Base-by-base conservation (phyloP, 139 green algal species). In the Monoraphidium neglectum region DNA sequence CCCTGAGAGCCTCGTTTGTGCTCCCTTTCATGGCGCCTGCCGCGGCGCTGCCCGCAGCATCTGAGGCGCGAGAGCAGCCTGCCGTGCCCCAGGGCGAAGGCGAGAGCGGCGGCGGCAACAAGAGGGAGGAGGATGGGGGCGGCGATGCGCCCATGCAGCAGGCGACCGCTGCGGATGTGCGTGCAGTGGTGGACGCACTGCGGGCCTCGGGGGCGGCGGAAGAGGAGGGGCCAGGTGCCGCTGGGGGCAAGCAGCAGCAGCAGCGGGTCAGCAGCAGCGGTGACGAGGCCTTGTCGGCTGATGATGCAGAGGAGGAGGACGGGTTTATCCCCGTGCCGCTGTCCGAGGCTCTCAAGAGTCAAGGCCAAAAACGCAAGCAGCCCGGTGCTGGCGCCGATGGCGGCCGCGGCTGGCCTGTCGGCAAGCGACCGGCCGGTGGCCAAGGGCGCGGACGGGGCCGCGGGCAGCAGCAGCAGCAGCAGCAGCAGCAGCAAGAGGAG, bases 281-380 rank as follows among this genome's bases (percentile, higher is more conserved):
- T 51, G 43, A 12, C 8, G 43, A n/a, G n/a, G n/a, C n/a, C n/a
- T n/a, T n/a, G n/a, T n/a, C n/a, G n/a, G n/a, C n/a, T n/a, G 43
- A 51, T 1, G 28, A 62, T 1, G 5, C 46, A 10, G 49, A 18
- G 15, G 40, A 57, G 24, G 54, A 70, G 6, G 21, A 36, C 3
- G 61, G 43, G 4, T 67, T 77, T 62, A 79, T 82, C 32, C 75
- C 80, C 2, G 76, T 74, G 64, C 74, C 74, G 26, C 62, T 73
- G 54, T 70, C 59, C 32, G n/a, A 49, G 6, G 35, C 46, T 8
- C 76, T 35, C 8, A 70, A 69, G 37, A 76, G 47, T 8, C 43
- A 21, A 8, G 43, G 8, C 43, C 74, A 84, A 47, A 77, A 77
- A 49, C 49, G 28, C 30, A 49, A 51, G 68, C 68, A 33, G n/a